Conservation (phyloP, 2,329 filamentous ascomycete species). For the Microdochium nivale region DNA sequence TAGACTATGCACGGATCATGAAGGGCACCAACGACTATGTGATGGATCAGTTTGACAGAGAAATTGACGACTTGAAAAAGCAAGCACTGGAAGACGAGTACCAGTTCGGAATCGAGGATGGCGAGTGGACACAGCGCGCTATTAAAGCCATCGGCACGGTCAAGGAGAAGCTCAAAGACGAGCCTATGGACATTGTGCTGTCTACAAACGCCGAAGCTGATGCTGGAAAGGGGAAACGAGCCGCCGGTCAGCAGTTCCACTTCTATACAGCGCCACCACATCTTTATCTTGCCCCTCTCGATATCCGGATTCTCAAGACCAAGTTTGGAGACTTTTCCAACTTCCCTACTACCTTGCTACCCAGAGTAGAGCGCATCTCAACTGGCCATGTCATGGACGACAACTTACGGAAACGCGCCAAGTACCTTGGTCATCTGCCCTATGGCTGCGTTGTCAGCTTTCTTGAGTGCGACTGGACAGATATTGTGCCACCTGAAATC, state of each 20-base stretch:
- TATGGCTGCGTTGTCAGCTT: slow-evolving; percentile 88
- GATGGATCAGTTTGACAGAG: slow-evolving; percentile 67
- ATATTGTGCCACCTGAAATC: slow-evolving; percentile 68
- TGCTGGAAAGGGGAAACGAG: slow-evolving; percentile 14
- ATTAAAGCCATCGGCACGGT: slow-evolving; percentile 64
- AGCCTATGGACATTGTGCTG: slow-evolving; percentile 11
- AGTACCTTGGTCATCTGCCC: slow-evolving; percentile 80
- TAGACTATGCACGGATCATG: slow-evolving; percentile 94
- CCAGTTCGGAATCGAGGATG: slow-evolving; percentile 77
- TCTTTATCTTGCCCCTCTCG: slow-evolving; percentile 81
- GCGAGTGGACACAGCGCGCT: slow-evolving; percentile 86
- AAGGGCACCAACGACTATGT: slow-evolving; percentile 89
- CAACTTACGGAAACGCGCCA: slow-evolving; percentile 70
- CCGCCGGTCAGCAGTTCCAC: slow-evolving; percentile 53
- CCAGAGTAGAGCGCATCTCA: slow-evolving; percentile 81
- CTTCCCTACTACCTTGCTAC: slow-evolving; percentile 80
- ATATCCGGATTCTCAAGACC: slow-evolving; percentile 86
- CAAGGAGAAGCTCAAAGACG: slow-evolving; percentile 60
- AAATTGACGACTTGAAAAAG: slow-evolving; percentile 63
- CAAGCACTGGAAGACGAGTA: slow-evolving; percentile 87
- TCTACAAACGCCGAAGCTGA: slow-evolving; percentile 11
- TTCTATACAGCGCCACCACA: slow-evolving; percentile 86
- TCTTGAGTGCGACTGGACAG: slow-evolving; percentile 90
- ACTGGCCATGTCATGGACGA: slow-evolving; percentile 85
- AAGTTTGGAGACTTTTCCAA: slow-evolving; percentile 75